Base-by-base conservation (phyloP, 2,329 filamentous ascomycete genomes). In the Reticulascus tulasneorum region DNA sequence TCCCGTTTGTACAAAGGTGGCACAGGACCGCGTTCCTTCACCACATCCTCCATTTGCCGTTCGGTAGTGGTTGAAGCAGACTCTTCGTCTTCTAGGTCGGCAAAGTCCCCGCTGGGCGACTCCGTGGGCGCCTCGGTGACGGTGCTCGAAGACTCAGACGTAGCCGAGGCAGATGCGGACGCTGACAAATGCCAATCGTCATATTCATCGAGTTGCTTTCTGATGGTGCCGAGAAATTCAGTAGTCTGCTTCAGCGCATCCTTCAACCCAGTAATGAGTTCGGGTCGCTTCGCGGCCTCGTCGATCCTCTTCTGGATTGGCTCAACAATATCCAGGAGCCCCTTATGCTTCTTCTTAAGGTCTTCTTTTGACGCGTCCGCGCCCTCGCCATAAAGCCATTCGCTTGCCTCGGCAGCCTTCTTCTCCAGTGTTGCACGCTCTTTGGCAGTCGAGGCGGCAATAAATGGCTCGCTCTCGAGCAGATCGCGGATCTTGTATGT, bases 341-440 rank as follows among this genome's bases (percentile, higher is more conserved):
- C 77, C 59, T 86, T 83, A 32, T 94, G 75, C 56, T 83, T 87
- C 37, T 77, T 73, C 58, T 83, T 86, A 51, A 98, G 75, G 30
- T 83, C 79, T 4, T 86, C 79, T 39, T 81, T 82, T 23, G 77
- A 71, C 5, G 93, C 90, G 31, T 89, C 81, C 12, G 76, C 73
- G 37, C 91, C 88, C 29, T 90, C 89, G 12, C 78, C 86, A 56
- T 95, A 93, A 41, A 98, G 79, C 91, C 93, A 98, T 9, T 95
- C 89, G 50, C 86, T 85, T 16, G 80, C 75, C 31, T 78, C 76
- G 42, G 76, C 73, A 24, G 87, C 73, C 52, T 82, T 81, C 42
- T 79, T 68, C 49, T 84, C 75, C 10, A 97, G 72, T n/a, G 66
- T 62, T 7, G 71, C 59, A 29, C 87, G 77, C 54, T 89, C 77